Base-by-base conservation (phyloP, 1,284 basidiomycete species). In the Cryptococcus sp. region DNA sequence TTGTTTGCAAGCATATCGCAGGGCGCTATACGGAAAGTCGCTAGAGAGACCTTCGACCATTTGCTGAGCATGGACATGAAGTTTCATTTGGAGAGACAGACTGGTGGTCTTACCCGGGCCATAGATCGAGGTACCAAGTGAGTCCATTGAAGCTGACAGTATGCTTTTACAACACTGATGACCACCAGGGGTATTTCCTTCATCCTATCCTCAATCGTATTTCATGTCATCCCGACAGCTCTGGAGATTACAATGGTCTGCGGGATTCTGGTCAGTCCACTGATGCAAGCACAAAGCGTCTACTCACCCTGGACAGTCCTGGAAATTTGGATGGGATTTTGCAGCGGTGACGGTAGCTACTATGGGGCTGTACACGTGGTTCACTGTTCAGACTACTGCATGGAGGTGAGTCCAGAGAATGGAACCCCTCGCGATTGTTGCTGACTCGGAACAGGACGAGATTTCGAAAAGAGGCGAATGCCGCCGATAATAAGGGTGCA, bases 161-260 rank as follows among this genome's bases (percentile, higher is more conserved):
- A n/a, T n/a, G n/a, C n/a, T n/a, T n/a, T n/a, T n/a, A n/a, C n/a
- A n/a, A n/a, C n/a, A n/a, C n/a, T n/a, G n/a, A n/a, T n/a, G n/a
- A n/a, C n/a, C n/a, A n/a, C n/a, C n/a, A 95, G 93, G 78, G 96
- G 95, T 44, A 97, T 98, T 64, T 92, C 91, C 0, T 98, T 98
- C 78, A 83, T 98, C 34, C 79, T 98, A 13, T 90, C 91, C 60
- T 90, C 93, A 4, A 87, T 98, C 53, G 83, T 98, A 5, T 98
- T 98, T 73, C 89, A 97, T 48, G 91, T 98, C 53, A 87, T 90
- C 0, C 95, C 95, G 0, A 98, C 96, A 0, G 95, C 94, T 0
- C 79, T 98, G 47, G 95, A 98, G 73, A 98, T 98, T 64, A 84
- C 87, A 4, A 86, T 98, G 81, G 95, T 98, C 43, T 98, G 94